phyloP scores from a whole-genome alignment of 257 asterid species.

The Petunia secreta region DNA sequence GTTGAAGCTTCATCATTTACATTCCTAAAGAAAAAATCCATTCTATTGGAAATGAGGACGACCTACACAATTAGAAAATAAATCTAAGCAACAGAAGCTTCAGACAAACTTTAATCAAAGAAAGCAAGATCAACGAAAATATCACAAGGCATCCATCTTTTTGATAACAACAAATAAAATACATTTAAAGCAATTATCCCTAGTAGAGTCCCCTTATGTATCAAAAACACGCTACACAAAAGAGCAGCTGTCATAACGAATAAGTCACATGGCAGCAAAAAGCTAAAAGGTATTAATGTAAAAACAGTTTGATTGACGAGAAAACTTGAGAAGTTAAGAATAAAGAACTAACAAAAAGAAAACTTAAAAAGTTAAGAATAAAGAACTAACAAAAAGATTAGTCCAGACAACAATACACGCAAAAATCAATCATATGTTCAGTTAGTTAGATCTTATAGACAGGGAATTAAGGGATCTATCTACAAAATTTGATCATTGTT shows the following conservation, averaged over 20 bases:
- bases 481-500: neutral
- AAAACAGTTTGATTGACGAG: neutral
- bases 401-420: no score
- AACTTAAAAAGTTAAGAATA: neutral
- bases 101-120: neutral
- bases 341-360: neutral
- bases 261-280: neutral
- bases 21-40: conserved; percentile 65
- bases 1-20: conserved; percentile 54
- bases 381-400: neutral
- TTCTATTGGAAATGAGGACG: conserved; percentile 39
- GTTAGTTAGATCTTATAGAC: neutral
- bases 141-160: no score
- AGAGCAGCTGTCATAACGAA: neutral
- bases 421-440: neutral
- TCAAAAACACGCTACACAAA: neutral
- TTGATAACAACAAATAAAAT: no score
- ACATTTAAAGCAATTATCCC: neutral
- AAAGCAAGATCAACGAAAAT: no score
- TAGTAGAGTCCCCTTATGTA: neutral
- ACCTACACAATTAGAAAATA: conserved; percentile 43
- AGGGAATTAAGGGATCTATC: neutral
- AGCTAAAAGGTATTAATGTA: neutral
- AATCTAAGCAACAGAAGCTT: neutral
- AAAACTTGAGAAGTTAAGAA: neutral